Conservation (phyloP, 352 stramenopile genomes). For the Globisporangium echinulatum region DNA sequence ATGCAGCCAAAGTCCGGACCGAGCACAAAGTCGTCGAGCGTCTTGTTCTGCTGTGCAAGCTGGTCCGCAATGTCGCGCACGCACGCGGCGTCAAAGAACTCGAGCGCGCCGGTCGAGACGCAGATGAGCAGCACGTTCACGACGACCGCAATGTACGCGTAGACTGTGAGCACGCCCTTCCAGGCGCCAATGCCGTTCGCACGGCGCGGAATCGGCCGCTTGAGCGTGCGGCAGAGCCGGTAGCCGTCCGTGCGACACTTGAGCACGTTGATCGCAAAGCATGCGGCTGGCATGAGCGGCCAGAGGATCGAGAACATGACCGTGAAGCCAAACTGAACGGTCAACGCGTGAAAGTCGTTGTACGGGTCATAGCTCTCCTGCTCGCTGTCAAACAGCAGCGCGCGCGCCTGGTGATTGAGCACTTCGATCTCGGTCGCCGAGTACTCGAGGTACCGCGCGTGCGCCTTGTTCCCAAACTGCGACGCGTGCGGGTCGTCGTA, state of each 20-base stretch:
- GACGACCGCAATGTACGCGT: constrained; percentile 61
- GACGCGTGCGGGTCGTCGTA: constrained; percentile 68
- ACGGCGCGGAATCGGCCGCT: constrained; percentile 58
- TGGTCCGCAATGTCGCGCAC: constrained; percentile 48
- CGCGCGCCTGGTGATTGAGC: constrained; percentile 57
- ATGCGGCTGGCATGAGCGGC: constrained; percentile 68
- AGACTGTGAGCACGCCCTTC: constrained; percentile 47
- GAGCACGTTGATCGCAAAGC: constrained; percentile 63
- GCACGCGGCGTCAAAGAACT: constrained; percentile 62
- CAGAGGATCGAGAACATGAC: constrained; percentile 82
- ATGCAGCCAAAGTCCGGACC: constrained; percentile 61
- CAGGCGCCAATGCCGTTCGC: constrained; percentile 74
- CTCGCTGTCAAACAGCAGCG: constrained; percentile 66
- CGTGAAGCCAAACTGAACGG: constrained; percentile 67
- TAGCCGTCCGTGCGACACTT: constrained; percentile 66
- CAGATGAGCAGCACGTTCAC: constrained; percentile 69
- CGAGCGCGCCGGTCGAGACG: constrained; percentile 59
- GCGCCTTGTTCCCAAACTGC: constrained; percentile 69
- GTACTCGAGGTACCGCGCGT: constrained; percentile 61
- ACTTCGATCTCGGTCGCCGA: constrained; percentile 53
- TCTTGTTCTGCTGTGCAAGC: constrained; percentile 55
- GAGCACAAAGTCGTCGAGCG: constrained; percentile 57
- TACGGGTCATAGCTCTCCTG: constrained; percentile 73
- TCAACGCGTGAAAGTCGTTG: constrained; percentile 66
- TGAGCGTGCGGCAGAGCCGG: constrained; percentile 60